phyloP scores from a whole-genome alignment of 139 green algal species.

The Volvox africanus region DNA sequence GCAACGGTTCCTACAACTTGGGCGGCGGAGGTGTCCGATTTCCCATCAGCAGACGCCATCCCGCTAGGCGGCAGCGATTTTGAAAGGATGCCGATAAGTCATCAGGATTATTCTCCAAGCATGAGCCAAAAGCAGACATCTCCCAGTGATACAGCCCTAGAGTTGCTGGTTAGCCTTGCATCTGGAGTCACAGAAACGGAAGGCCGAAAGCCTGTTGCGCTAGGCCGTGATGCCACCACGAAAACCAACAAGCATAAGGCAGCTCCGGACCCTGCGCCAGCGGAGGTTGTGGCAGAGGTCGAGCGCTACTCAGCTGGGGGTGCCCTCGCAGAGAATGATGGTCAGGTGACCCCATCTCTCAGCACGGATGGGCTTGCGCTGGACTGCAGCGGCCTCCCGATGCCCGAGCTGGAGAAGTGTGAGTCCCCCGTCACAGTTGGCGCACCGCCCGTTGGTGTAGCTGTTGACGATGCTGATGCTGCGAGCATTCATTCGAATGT shows the following conservation, averaged over 20 bases:
- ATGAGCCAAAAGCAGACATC: not conserved
- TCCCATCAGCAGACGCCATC: not conserved
- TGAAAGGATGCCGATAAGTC: not conserved
- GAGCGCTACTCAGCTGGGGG: not conserved
- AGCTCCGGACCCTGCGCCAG: not conserved
- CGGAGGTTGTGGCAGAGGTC: not conserved
- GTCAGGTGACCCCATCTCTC: not conserved
- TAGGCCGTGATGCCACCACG: no score
- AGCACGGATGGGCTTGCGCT: not conserved
- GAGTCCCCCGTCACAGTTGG: constrained; percentile 10
- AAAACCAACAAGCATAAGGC: no score
- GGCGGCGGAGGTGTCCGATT: not conserved
- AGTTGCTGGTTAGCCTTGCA: not conserved
- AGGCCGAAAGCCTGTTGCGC: not conserved
- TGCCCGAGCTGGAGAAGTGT: constrained; percentile 18
- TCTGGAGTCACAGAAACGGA: not conserved
- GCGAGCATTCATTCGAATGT: not conserved
- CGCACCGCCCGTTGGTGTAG: not conserved
- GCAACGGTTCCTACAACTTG: not conserved
- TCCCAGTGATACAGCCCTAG: not conserved
- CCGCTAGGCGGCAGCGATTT: not conserved
- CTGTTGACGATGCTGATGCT: not conserved
- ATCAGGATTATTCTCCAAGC: not conserved
- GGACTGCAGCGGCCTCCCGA: constrained; percentile 23
- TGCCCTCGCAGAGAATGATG: not conserved